Evolutionary conservation across 2,329 filamentous ascomycete genomes (phyloP), one percentile per base, ranked within the genome.

Genomic region (Cryphonectria carpinicola): DNA sequence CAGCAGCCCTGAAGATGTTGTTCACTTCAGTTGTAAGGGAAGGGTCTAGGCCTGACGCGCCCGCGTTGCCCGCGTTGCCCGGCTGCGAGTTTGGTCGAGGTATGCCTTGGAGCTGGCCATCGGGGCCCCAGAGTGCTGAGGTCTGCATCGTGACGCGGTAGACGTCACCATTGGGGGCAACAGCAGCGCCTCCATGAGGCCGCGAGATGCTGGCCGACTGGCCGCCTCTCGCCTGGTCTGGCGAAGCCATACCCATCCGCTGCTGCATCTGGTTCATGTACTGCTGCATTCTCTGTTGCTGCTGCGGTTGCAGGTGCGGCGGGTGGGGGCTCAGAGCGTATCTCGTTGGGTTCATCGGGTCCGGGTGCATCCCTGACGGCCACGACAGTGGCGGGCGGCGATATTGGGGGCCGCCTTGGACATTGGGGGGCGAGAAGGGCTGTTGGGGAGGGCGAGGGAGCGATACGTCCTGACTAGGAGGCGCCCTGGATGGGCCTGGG

Each of bases 141-240:
- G 86, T 87, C 67, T 49, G 46, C 22, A 85, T 80, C 3, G 84
- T 86, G 67, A 88, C 80, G 58, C 84, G 84, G 82, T 84, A 86
- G 69, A 84, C 81, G 70, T 86, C 81, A 22, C 86, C 86, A 73
- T 87, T 85, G 13, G 85, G 83, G 0, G 83, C 83, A 43, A 84
- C 75, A 71, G 74, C 72, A 74, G 76, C 67, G 70, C 76, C 76
- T 70, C 75, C 46, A 67, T 74, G 73, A 52, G 66, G 19, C 14
- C 63, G 46, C 19, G 41, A 61, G 1, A 78, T 60, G 67, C 65
- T 69, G 56, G 69, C 70, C 37, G 69, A 69, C 63, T 71, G 73
- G 69, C 81, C 76, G 65, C 81, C 81, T 68, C 83, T 78, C 41
- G 78, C 79, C 65, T 81, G 78, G 72, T 85, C 85, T 61, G 83